Percentiles rank a stretch among this genome's conserved stretches.
These are phyloP conservation scores for Cicer chorassanicum DNA, from an alignment of 306 rosid species.

Conservation along the genomic window DNA sequence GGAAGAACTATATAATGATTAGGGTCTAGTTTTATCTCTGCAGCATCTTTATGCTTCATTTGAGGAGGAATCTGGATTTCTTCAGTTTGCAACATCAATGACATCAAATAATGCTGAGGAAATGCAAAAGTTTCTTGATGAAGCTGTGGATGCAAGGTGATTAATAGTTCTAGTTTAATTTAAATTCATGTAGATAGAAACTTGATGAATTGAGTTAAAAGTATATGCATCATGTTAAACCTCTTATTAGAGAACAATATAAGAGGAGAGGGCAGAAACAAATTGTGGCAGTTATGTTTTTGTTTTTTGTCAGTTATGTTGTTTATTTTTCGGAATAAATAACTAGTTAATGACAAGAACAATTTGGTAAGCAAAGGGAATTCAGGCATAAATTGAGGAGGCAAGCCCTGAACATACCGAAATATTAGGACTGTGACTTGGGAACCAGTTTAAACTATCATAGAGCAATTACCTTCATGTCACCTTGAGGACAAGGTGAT, in stretches of 20 bases:
- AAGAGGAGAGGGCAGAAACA: background rate
- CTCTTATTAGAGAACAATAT: background rate
- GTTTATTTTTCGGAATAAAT: too few species aligned
- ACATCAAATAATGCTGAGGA: conserved; percentile 89
- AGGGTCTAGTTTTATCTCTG: conserved; percentile 43
- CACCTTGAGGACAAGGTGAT: too few species aligned
- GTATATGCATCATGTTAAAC: background rate
- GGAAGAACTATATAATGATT: background rate
- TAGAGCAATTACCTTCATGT: too few species aligned
- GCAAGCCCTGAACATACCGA: too few species aligned
- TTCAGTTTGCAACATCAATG: conserved; percentile 89
- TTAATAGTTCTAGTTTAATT: conserved; percentile 30
- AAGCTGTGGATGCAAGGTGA: conserved; percentile 72
- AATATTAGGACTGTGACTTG: too few species aligned
- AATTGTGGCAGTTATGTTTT: background rate
- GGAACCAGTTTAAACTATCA: too few species aligned
- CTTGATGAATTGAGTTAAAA: conserved; percentile 11
- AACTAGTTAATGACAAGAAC: too few species aligned
- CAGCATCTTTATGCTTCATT: conserved; percentile 87
- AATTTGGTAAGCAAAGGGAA: too few species aligned
- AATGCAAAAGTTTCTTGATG: conserved; percentile 84
- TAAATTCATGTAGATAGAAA: conserved; percentile 20
- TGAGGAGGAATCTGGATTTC: conserved; percentile 72
- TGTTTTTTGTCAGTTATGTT: background rate
- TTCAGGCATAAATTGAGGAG: too few species aligned